A percentile compares a stretch with the other conserved stretches of the same genome.
Conservation (phyloP, 495 filamentous ascomycete species). For the Terfezia boudieri region DNA sequence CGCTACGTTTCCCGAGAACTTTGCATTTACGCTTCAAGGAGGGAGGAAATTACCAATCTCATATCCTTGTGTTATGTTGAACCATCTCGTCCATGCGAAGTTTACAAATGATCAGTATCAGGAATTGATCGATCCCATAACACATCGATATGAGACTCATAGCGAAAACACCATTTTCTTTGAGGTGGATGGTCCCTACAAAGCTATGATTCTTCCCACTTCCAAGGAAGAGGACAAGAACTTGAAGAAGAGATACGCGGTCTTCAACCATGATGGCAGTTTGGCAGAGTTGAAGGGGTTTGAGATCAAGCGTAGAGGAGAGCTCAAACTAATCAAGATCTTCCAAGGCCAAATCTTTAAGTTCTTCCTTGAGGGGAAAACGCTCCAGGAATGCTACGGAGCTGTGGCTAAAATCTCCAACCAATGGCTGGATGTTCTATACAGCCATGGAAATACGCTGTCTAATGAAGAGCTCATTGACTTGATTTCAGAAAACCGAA, state of each 20-base stretch:
- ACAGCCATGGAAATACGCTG: conserved; percentile 63
- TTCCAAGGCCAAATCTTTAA: conserved; percentile 99
- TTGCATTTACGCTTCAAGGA: conserved; percentile 77
- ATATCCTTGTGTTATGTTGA: conserved; percentile 98
- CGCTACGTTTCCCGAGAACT: conserved; percentile 91
- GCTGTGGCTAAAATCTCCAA: conserved; percentile 92
- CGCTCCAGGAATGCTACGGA: conserved; percentile 68
- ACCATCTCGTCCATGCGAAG: conserved; percentile 81
- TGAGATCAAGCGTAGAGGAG: conserved; percentile 91
- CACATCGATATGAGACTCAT: conserved; percentile 77
- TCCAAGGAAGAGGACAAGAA: conserved; percentile 99
- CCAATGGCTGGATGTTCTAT: conserved; percentile 81
- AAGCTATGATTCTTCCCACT: conserved; percentile 89
- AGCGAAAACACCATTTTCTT: conserved; percentile 99
- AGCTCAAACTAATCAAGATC: conserved; percentile 98
- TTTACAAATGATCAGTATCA: conserved; percentile 98
- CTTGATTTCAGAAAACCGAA: conserved; percentile 95
- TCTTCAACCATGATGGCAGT: conserved; percentile 94
- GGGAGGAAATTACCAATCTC: conserved; percentile 91
- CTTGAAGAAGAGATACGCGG: conserved; percentile 95
- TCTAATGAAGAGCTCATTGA: conserved; percentile 96
- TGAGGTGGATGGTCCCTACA: conserved; percentile 94
- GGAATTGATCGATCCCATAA: conserved; percentile 51
- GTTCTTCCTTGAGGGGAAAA: conserved; percentile 84
- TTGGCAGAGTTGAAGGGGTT: conserved; percentile 97